Evolutionary conservation across 2,329 filamentous ascomycete species (phyloP).

Genomic region (Exophiala alcalophila): DNA sequence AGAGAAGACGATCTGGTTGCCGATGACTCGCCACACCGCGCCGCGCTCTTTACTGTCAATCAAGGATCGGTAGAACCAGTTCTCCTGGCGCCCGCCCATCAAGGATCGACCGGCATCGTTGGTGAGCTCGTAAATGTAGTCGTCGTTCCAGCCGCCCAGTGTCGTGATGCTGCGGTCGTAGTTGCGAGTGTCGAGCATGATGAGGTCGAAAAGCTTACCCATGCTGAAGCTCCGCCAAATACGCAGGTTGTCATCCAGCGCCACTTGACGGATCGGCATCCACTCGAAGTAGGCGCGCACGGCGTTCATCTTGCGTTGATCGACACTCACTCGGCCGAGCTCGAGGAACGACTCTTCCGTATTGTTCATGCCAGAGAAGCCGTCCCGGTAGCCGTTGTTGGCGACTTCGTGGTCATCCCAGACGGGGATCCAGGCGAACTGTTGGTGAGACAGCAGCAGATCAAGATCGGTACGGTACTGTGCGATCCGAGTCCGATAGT

Average conservation of each 20-base stretch:
- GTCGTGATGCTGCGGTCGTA: constrained; percentile 66
- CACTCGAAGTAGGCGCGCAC: constrained; percentile 52
- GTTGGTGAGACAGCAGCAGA: constrained; percentile 53
- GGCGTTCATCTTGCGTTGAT: constrained; percentile 70
- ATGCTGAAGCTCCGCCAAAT: constrained; percentile 67
- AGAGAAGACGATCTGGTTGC: constrained; percentile 68
- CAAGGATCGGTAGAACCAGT: constrained; percentile 67
- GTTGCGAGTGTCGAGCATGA: constrained; percentile 66
- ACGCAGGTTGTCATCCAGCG: constrained; percentile 66
- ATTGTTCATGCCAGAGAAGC: constrained; percentile 60
- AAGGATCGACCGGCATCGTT: constrained; percentile 65
- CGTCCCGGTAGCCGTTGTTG: constrained; percentile 64
- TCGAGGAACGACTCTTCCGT: constrained; percentile 61
- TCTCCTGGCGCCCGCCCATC: constrained; percentile 70
- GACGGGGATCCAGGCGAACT: constrained; percentile 61
- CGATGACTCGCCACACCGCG: constrained; percentile 67
- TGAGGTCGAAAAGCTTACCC: constrained; percentile 62
- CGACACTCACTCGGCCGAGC: constrained; percentile 59
- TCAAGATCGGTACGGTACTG: constrained; percentile 62
- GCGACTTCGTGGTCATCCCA: constrained; percentile 65
- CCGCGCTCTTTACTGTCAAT: constrained; percentile 58
- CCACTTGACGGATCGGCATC: constrained; percentile 51
- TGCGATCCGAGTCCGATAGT: constrained; percentile 58
- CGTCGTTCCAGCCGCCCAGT: constrained; percentile 57
- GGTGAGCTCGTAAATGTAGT: constrained; percentile 60